Percentiles rank a stretch among this genome's conserved stretches.
Conservation (phyloP, 768 basidiomycete species). For the Boletellus ananiceps region DNA sequence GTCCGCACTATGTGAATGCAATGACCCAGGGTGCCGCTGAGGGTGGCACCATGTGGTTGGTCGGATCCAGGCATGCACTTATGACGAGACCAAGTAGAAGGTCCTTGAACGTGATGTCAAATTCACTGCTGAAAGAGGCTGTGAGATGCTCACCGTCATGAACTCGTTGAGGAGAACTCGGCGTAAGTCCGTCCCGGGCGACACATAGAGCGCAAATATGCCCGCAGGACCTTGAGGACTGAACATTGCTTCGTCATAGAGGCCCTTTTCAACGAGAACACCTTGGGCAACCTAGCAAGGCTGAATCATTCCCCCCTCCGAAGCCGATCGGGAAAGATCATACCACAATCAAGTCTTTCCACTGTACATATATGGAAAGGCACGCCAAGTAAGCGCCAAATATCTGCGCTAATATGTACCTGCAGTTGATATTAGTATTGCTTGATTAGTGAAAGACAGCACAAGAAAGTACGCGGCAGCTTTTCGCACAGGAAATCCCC, state of each 20-base stretch:
- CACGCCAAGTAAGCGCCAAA: conserved; percentile 62
- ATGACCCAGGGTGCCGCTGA: conserved; percentile 48
- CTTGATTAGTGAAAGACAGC: background rate
- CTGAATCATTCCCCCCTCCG: background rate
- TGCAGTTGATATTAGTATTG: conserved; percentile 24
- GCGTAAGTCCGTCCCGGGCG: conserved; percentile 29
- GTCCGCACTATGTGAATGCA: conserved; percentile 52
- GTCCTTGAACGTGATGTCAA: conserved; percentile 9
- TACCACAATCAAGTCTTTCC: conserved; percentile 48
- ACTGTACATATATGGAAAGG: conserved; percentile 58
- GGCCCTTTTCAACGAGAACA: conserved; percentile 24
- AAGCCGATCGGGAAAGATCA: conserved; percentile 41
- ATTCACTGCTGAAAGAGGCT: background rate
- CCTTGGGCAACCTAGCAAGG: conserved; percentile 23
- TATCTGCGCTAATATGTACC: conserved; percentile 65
- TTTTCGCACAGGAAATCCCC: conserved; percentile 49
- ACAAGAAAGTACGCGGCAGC: conserved; percentile 41
- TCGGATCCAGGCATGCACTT: conserved; percentile 42
- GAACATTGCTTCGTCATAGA: conserved; percentile 33
- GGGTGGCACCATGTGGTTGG: conserved; percentile 56
- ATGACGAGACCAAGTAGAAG: conserved; percentile 21
- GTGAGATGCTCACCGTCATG: conserved; percentile 25
- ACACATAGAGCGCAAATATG: conserved; percentile 36
- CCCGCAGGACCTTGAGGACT: conserved; percentile 34
- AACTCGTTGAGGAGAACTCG: conserved; percentile 39